A percentile compares a stretch with the other conserved stretches of the same genome.
Evolutionary conservation across 148 eudicot genomes (phyloP).

Genomic region (Chenopodium quinoa): DNA sequence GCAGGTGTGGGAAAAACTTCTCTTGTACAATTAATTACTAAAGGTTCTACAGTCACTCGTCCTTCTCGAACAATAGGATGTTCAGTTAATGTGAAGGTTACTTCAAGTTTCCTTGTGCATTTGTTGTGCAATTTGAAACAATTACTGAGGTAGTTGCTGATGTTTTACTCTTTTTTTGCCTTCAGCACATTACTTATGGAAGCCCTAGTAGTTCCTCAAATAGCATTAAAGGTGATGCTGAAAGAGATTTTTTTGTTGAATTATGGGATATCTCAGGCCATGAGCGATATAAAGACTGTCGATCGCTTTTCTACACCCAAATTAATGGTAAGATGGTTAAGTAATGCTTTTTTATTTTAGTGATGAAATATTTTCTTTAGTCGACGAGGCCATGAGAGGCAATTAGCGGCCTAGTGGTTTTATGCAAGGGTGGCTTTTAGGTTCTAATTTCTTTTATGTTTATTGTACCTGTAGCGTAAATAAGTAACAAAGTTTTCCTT

Average conservation of each 20-base stretch:
- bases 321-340: conserved; percentile 57
- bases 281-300: conserved; percentile 90
- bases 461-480: too few species aligned
- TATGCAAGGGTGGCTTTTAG: too few species aligned
- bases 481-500: too few species aligned
- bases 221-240: conserved; percentile 73
- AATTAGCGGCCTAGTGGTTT: too few species aligned
- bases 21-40: conserved; percentile 81
- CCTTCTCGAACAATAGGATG: conserved; percentile 93
- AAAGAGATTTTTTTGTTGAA: conserved; percentile 86
- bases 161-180: conserved; percentile 11
- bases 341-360: background rate
- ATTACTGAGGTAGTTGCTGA: background rate
- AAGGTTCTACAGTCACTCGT: conserved; percentile 66
- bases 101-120: background rate
- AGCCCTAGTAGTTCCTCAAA: conserved; percentile 75
- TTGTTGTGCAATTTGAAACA: background rate
- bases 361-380: too few species aligned
- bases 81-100: conserved; percentile 79
- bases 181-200: conserved; percentile 82
- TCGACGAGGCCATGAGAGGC: too few species aligned
- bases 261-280: conserved; percentile 97
- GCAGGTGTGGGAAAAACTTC: conserved; percentile 96
- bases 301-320: conserved; percentile 86
- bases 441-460: too few species aligned